Base-by-base conservation (phyloP, 805 yeast species). In the Maudiozyma serrabonitensis region DNA sequence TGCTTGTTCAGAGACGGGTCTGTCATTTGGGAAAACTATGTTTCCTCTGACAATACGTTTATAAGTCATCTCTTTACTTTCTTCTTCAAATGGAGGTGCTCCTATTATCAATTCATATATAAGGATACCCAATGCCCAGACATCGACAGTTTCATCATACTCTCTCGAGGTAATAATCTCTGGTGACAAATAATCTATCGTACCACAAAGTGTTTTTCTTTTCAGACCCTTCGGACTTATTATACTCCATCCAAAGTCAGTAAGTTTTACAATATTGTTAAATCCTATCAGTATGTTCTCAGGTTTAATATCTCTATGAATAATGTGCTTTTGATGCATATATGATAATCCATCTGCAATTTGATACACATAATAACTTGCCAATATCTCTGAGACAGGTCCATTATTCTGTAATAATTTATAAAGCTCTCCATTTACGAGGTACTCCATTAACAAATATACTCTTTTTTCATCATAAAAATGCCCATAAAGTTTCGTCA, bases 231-330 rank as follows among this genome's bases (percentile, higher is more conserved):
- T 79, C 0, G 85, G 75, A 56, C 80, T 81, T 7, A 59, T 54
- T 2, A 90, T 91, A 49, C 95, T 84, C 97, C 97, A 91, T 13
- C 99, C 99, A 64, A 93, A 91, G 68, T 91, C 99, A 18, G 96
- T 84, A 38, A 91, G 74, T 63, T 90, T 91, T 48, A 91, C 74
- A 23, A 77, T 78, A 54, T 89, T 86, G 60, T 87, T 80, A 52
- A 81, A 75, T 6, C 88, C 87, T 11, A 91, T 70, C 41, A 91
- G 68, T 46, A 91, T 85, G 59, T 91, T 91, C 63, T 93, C 98
- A 0, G 98, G 98, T 66, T 91, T 91, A 55, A 91, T 79, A 62
- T 91, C 99, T 52, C 98, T 75, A 62, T 91, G 99, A 26, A 91
- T 85, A 42, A 93, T 81, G 55, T 83, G 80, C 58, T 83, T 86